phyloP scores from a whole-genome alignment of 2,329 filamentous ascomycete genomes.

The Aspergillus aculeatus region DNA sequence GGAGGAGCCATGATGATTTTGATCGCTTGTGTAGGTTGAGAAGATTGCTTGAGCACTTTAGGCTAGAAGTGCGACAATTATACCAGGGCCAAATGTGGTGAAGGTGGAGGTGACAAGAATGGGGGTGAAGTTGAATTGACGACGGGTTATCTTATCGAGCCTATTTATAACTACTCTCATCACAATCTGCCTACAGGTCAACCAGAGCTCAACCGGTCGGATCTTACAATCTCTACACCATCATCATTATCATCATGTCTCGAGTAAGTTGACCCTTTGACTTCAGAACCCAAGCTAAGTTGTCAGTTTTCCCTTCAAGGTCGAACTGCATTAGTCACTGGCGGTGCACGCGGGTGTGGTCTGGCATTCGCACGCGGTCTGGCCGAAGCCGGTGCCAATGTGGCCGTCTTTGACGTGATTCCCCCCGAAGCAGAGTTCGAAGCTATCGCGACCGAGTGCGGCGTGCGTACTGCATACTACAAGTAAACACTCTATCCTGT shows the following conservation, averaged over 20 bases:
- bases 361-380: constrained; percentile 47
- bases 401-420: constrained; percentile 50
- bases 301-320: constrained; percentile 51
- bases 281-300: constrained; percentile 1
- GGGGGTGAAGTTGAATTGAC: background rate
- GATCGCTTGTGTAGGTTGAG: background rate
- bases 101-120: background rate
- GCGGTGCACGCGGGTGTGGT: constrained; percentile 49
- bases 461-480: constrained; percentile 46
- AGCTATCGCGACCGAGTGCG: constrained; percentile 42
- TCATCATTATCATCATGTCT: constrained; percentile 20
- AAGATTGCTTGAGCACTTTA: background rate
- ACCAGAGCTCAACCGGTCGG: background rate
- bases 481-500: constrained; percentile 19
- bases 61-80: background rate
- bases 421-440: constrained; percentile 40
- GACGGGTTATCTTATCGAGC: background rate
- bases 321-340: constrained; percentile 49
- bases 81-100: background rate
- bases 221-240: background rate
- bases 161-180: background rate
- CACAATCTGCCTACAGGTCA: no score
- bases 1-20: constrained; percentile 38
- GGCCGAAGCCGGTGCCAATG: constrained; percentile 47
- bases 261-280: constrained; percentile 16